Base-by-base conservation (phyloP, 192 early-diverging fungal species). In the Coemansia sp. region DNA sequence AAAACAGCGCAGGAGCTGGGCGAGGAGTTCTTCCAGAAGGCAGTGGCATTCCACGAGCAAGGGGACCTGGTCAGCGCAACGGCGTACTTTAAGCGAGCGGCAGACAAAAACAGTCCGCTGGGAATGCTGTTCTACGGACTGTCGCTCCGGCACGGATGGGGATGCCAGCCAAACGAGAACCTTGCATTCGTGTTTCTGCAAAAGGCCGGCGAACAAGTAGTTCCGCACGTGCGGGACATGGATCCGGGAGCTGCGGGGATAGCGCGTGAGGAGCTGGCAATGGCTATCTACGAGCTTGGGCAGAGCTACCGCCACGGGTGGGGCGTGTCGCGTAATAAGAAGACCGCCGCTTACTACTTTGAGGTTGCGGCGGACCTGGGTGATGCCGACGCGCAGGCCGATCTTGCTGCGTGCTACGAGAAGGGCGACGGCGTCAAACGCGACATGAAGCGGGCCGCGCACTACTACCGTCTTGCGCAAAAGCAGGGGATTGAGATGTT, bases 201-300 rank as follows among this genome's bases (percentile, higher is more conserved):
- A 69, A 90, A 85, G 67, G 88, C 89, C 5, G 90, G 88, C 19
- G 87, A 88, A 61, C 85, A 76, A 49, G 89, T 89, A 0, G 85
- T 89, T 9, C 84, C 81, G 19, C 87, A 88, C 42, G 67, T 89
- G 43, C 87, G 90, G 32, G 85, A 84, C 39, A 82, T 86, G 59
- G 77, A 86, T 62, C 76, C 85, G 47, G 77, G 80, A 1, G 85
- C 87, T 41, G 85, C 84, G 0, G 85, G 85, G 5, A 85, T 89
- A 26, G 85, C 87, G 42, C 86, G 85, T 57, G 85, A 88, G 19
- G 91, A 90, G 65, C 63, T 93, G 62, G 86, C 88, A 1, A 80
- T 93, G 71, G 90, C 92, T 1, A 91, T 93, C 41, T 91, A 91
- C 68, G 92, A 93, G 68, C 80, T 93, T 1, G 92, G 91, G 1